Base-by-base conservation (phyloP, 2,329 filamentous ascomycete genomes). In the Stachybotrys chlorohalonatus region DNA sequence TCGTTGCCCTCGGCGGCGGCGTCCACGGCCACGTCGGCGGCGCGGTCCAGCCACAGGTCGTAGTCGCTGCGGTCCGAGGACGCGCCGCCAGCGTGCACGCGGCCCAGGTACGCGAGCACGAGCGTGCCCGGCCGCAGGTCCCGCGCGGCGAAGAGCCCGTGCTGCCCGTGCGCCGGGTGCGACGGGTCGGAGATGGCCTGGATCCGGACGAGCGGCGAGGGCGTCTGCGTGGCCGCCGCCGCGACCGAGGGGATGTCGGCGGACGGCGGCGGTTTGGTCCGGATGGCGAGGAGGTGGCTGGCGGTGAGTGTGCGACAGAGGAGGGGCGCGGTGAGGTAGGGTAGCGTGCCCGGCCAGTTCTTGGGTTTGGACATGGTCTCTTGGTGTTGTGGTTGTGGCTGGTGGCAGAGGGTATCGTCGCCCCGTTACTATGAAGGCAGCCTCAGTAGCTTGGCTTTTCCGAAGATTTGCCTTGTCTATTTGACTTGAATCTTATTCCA, bases 11-110 rank as follows among this genome's bases (percentile, higher is more conserved):
- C 68, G 45, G 64, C 65, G 15, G 73, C 76, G 4, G 84, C 84
- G 61, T 87, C 84, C 5, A 87, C 78, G 3, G 83, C 83, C 1
- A 84, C 70, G 15, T 76, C 78, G 0, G 68, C 73, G 17, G 78
- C 81, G 17, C 76, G 72, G 66, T 84, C 81, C 17, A 87, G 70
- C 75, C 81, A 84, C 31, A 87, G 70, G 64, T 87, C 84, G 63
- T 87, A 87, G 68, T 87, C 80, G 7, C 68, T 69, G 32, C 64
- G 62, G 3, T 55, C 58, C 17, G 61, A 60, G 2, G 66, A 62
- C 59, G 63, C 53, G 53, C 63, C 56, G 49, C 66, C 59, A 15
- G 72, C 70, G 66, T 87, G 84, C 50, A 84, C 71, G 15, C 79
- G 70, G 6, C 84, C 84, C 5, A 85, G 70, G 64, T 87, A 87